A percentile compares a stretch with the other conserved stretches of the same genome.
Evolutionary conservation across 148 eudicot genomes (phyloP).

Genomic region (Fagopyrum tataricum): DNA sequence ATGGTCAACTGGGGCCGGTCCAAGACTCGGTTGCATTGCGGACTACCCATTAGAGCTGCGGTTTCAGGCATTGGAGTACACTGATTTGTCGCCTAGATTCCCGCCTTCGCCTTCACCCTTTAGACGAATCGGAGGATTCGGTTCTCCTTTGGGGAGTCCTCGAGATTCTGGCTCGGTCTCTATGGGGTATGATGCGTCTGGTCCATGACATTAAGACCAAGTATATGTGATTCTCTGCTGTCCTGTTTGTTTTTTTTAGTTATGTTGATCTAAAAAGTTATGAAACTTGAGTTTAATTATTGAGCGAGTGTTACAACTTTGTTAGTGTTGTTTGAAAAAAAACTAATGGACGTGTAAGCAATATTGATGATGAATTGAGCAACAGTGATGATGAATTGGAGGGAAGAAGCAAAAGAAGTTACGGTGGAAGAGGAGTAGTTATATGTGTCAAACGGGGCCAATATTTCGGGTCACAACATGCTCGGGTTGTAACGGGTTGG

Average conservation of each 20-base stretch:
- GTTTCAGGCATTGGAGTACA: slow-evolving; percentile 66
- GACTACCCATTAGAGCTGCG: slow-evolving; percentile 77
- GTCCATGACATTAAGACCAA: background rate
- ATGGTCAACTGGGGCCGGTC: slow-evolving; percentile 87
- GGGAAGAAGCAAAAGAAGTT: too few species aligned
- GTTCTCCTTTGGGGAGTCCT: background rate
- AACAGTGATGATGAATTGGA: too few species aligned
- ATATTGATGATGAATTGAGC: too few species aligned
- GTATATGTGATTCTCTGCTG: background rate
- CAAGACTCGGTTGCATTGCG: slow-evolving; percentile 77
- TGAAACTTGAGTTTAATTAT: background rate
- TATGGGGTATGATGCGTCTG: background rate
- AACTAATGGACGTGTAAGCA: too few species aligned
- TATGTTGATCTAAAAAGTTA: background rate
- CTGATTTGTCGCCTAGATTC: slow-evolving; percentile 55
- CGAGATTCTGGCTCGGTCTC: background rate
- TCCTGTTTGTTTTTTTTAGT: background rate
- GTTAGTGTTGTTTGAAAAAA: background rate
- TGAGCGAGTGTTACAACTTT: background rate
- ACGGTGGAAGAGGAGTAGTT: too few species aligned
- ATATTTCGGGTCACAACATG: too few species aligned
- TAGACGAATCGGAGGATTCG: slow-evolving; percentile 12
- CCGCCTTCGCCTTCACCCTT: slow-evolving; percentile 16
- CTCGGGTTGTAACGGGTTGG: too few species aligned
- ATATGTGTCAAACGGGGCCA: too few species aligned